Base-by-base conservation (phyloP, 768 basidiomycete species). In the Paxillus ammoniavirescens region DNA sequence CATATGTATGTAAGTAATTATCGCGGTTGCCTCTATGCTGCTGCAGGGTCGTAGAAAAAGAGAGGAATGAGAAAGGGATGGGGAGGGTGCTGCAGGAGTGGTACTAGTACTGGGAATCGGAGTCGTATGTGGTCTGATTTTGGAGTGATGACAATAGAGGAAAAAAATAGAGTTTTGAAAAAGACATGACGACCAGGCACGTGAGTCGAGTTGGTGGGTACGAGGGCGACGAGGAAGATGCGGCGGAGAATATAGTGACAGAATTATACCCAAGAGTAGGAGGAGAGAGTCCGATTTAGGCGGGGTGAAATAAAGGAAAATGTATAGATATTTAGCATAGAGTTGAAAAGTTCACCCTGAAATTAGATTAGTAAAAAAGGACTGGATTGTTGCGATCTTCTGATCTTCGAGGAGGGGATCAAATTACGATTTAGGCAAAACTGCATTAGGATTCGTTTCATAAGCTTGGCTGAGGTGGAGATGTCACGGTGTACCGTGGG, bases 401-500 rank as follows among this genome's bases (percentile, higher is more conserved):
- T 70, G 67, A 70, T 69, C 68, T 65, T 67, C 67, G 63, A 58
- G 51, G 35, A 2, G 51, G 42, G 42, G 42, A 43, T 28, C 21
- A 21, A 14, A 18, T 43, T 50, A 41, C 33, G n/a, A 17, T 37
- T 49, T 36, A 12, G 33, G 48, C 7, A 49, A 14, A 43, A 28
- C 61, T 55, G 60, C 62, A 67, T 66, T 61, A 55, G 63, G 54
- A 50, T 54, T 61, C 54, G 54, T 66, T 70, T 69, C 69, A 69
- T 70, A 66, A 70, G 69, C 64, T 65, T 48, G 30, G 33, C 42
- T 42, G 47, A n/a, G 35, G 12, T 42, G 31, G 12, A 35, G 35
- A 35, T 35, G 35, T 35, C 12, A 13, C 13, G 35, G 35, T 13
- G 5, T 13, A 53, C 62, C 75, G 75, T 79, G 77, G 72, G 70